Base-by-base conservation (phyloP, 352 stramenopile genomes). In the Globisporangium cederbergense region DNA sequence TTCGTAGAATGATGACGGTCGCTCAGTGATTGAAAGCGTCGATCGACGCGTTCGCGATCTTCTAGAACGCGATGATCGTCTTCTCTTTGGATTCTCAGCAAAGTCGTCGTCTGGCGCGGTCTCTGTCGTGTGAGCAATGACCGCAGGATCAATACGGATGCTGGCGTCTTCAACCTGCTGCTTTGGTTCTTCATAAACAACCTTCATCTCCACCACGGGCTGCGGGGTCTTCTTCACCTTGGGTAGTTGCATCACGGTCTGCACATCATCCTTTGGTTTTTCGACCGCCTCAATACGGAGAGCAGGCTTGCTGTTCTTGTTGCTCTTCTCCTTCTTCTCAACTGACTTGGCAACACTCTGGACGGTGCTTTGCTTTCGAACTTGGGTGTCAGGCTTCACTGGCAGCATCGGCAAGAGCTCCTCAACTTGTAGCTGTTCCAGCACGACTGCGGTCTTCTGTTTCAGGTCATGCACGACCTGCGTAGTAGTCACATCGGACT, bases 21-120 rank as follows among this genome's bases (percentile, higher is more conserved):
- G 62, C 38, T 67, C 62, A 13, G 62, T 50, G 20, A 46, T 50
- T 42, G 62, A 67, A 11, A 60, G 43, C 28, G 53, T 56, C 10
- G 62, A 62, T 46, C 62, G 59, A 11, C 25, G 59, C 36, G 47
- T 34, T n/a, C 59, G 59, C 36, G 59, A 53, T 30, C 52, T 25
- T 45, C 52, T 43, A 9, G 32, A 32, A 43, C 62, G 43, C 25
- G 62, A 62, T 14, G 36, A 36, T 16, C 62, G 55, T 58, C 62
- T 52, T 43, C 62, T 43, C 25, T 40, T 42, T 16, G 22, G 22
- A 25, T 62, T 62, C 16, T 49, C 43, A 28, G 36, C 6, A 55
- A 9, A 20, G 11, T 38, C 47, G 38, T 30, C 52, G 3, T 10
- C 7, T 58, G 52, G 52, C n/a, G 52, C 36, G 4, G 18, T 9